A percentile compares a stretch with the other conserved stretches of the same genome.
These are phyloP conservation scores for Phylloporus sp. DNA, from an alignment of 768 basidiomycete species.

Conservation along the genomic window DNA sequence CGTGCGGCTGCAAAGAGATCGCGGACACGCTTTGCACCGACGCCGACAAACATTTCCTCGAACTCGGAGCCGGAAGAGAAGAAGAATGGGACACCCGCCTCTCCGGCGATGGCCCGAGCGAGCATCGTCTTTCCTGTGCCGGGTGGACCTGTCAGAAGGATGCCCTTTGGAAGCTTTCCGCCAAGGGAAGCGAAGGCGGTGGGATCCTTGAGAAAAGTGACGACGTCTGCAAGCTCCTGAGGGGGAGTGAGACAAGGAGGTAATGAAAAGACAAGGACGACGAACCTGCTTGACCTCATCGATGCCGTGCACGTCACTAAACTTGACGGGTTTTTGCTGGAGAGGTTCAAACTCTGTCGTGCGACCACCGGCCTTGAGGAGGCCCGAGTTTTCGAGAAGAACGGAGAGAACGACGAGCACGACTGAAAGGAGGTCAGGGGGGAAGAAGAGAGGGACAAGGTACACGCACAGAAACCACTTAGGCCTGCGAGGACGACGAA, in stretches of 20 bases:
- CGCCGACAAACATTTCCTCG: conserved; percentile 97
- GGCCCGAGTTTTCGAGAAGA: conserved; percentile 87
- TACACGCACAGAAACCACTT: conserved; percentile 59
- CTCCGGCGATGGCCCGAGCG: conserved; percentile 95
- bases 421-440: conserved; percentile 38
- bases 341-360: conserved; percentile 80
- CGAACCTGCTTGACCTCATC: conserved; percentile 92
- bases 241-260: conserved; percentile 3
- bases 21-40: conserved; percentile 91
- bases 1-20: conserved; percentile 92
- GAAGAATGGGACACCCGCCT: conserved; percentile 96
- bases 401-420: conserved; percentile 83
- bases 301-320: conserved; percentile 94
- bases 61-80: conserved; percentile 97
- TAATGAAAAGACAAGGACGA: conserved; percentile 1
- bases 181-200: conserved; percentile 85
- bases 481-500: conserved; percentile 55
- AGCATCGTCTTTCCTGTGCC: conserved; percentile 84
- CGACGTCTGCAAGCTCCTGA: conserved; percentile 90
- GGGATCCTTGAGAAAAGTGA: conserved; percentile 93
- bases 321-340: conserved; percentile 78
- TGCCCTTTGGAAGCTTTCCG: conserved; percentile 91
- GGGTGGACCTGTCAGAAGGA: conserved; percentile 84
- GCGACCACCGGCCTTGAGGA: conserved; percentile 83
- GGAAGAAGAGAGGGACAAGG: neutral